Conservation (phyloP, 1,139 yeast species). For the Debaryomyces nepalensis region DNA sequence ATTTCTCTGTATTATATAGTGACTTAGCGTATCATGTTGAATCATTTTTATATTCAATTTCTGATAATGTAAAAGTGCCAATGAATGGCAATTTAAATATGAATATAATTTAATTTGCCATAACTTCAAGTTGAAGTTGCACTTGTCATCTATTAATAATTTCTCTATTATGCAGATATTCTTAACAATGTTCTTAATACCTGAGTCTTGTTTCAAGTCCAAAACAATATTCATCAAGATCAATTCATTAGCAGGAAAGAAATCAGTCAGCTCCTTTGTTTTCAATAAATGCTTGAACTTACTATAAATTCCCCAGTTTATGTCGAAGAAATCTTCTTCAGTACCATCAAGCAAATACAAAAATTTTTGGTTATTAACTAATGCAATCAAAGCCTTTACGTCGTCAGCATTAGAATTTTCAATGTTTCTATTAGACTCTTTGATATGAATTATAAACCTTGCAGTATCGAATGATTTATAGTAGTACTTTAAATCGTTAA, state of each 20-base stretch:
- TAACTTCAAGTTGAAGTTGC: constrained; percentile 67
- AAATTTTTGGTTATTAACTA: constrained; percentile 59
- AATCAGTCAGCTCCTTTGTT: constrained; percentile 58
- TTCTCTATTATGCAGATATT: constrained; percentile 52
- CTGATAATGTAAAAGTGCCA: constrained; percentile 56
- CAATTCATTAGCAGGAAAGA: constrained; percentile 68
- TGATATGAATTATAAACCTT: constrained; percentile 18
- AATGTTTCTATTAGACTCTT: constrained; percentile 15
- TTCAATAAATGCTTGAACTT: constrained; percentile 31
- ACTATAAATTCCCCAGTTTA: constrained; percentile 42
- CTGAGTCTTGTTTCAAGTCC: constrained; percentile 21
- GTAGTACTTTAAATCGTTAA: constrained; percentile 56
- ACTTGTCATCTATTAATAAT: constrained; percentile 54
- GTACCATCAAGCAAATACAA: constrained; percentile 22
- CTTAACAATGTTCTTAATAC: constrained; percentile 26
- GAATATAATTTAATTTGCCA: constrained; percentile 75
- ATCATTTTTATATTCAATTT: constrained; percentile 70
- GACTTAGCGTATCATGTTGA: constrained; percentile 77
- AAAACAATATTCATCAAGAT: constrained; percentile 51
- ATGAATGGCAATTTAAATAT: constrained; percentile 56
- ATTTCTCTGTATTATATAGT: constrained; percentile 56
- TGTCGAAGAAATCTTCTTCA: constrained; percentile 23
- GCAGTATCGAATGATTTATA: constrained; percentile 18
- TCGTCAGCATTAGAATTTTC: constrained; percentile 17
- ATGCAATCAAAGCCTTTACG: constrained; percentile 38